These are phyloP conservation scores for Aspergillus carlsbadensis DNA, from an alignment of 495 filamentous ascomycete species.

Conservation along the genomic window DNA sequence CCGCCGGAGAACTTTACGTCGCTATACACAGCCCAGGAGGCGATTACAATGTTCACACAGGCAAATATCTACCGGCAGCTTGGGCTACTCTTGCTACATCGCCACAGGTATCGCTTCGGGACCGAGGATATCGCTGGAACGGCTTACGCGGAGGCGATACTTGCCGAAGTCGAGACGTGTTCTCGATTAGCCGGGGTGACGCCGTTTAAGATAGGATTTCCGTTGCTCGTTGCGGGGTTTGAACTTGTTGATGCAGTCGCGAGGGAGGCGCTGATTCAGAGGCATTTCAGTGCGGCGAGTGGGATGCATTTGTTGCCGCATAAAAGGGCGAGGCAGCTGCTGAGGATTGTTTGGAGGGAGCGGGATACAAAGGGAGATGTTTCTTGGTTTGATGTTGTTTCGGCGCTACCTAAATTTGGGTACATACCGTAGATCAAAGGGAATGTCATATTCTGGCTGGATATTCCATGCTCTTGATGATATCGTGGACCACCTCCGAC, in stretches of 20 bases:
- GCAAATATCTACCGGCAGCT: neutral
- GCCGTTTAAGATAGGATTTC: neutral
- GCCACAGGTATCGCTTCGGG: neutral
- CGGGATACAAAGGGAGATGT: neutral
- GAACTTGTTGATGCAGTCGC: no score
- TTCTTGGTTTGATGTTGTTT: no score
- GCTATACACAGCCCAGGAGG: neutral
- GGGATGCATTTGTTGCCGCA: neutral
- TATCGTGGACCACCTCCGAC: slow-evolving; percentile 10
- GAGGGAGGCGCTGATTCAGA: neutral
- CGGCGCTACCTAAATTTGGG: no score
- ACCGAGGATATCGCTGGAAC: no score
- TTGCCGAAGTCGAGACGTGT: neutral
- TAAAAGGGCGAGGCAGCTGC: neutral
- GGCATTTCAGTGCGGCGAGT: neutral
- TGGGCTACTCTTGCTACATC: neutral
- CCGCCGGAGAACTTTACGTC: neutral
- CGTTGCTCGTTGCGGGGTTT: neutral
- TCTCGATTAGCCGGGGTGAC: neutral
- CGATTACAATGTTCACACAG: neutral
- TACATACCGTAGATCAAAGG: no score
- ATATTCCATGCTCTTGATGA: no score
- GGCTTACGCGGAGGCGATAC: no score
- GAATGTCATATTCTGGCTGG: no score
- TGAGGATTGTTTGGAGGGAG: neutral